Evolutionary conservation across 805 yeast species (phyloP), one percentile per base, ranked within the genome.

Genomic region (Metschnikowia vanudenii): DNA sequence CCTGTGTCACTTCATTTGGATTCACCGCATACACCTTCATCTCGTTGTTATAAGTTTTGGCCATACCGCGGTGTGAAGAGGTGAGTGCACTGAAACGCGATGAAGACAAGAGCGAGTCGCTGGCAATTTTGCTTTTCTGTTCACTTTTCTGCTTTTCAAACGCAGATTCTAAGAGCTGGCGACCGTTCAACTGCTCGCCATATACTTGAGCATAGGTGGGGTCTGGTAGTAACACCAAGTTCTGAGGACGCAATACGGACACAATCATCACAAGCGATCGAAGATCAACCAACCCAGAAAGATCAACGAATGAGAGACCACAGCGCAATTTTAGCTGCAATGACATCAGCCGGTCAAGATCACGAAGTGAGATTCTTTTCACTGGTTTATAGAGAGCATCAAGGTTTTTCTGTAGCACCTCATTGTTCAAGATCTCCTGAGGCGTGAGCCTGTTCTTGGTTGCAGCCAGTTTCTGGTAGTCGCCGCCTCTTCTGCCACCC

Each of bases 241-340:
- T 83, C 41, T 81, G 77, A 4, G 98, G 96, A 57, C 87, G 86
- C 44, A 94, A 67, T 2, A 85, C 76, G 18, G 94, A 88, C 36
- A 89, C 73, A 45, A 91, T 86, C 64, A 88, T 80, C 38, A 82
- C 75, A 46, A 88, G 67, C 0, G 99, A 92, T 51, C 97, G 75
- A 52, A 84, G 70, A 60, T 94, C 97, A 0, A 88, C 92, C 16
- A 85, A 66, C 17, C 97, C 96, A 13, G 90, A 79, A 38, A 91
- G 71, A 61, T 92, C 97, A 46, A 92, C 79, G 60, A 72, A 89
- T 2, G 87, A 78, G 7, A 91, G 64, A 1, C 83, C 85, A 65
- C 97, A 90, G 48, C 83, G 71, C 4, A 88, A 69, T 4, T 68
- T 68, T 11, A 84, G 62, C n/a, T 69, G 53, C 12, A 42, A 13